Base-by-base conservation (phyloP, 1,284 basidiomycete species). In the Mrakiaceae sp. region DNA sequence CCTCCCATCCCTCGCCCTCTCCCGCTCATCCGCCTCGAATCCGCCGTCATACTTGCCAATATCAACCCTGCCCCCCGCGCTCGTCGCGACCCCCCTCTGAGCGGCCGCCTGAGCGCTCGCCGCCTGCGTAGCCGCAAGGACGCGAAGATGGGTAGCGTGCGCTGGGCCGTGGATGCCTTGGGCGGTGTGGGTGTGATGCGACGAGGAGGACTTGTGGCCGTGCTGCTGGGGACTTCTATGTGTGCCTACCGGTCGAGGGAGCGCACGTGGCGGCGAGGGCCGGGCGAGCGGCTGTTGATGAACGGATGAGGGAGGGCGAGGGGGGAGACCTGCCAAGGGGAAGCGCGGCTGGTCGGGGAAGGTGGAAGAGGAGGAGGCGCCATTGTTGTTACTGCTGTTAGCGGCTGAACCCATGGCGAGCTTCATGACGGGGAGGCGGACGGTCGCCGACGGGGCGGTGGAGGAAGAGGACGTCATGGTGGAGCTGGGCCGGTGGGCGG, bases 41-140 rank as follows among this genome's bases (percentile, higher is more conserved):
- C 89, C 90, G 10, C 89, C 90, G 69, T 94, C 91, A 73, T 93
- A 93, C 62, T 78, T 80, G 46, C 90, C 91, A 58, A 92, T 87
- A 70, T 89, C 88, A 57, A 87, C 51, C 49, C 27, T 48, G 47
- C 51, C 51, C 12, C 39, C 40, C 8, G 40, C 10, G 40, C 51
- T 60, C 11, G 42, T 53, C 9, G 40, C 58, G 51, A 59, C 50
- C 39, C 64, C 51, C n/a, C 59, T n/a, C 43, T 53, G 42, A 40
- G 50, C 52, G n/a, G 59, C 43, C 12, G 46, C 47, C 47, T 60
- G 53, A 11, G 60, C n/a, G 16, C 40, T 40, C 11, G 53, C n/a
- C 6, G 54, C 55, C 2, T 58, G 42, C 4, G 66, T 62, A 10
- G 68, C 68, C 2, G 73, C 68, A 55, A 72, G 54, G 8, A 72